Conservation (phyloP, 768 basidiomycete genomes). For the Kondoa malvinella region DNA sequence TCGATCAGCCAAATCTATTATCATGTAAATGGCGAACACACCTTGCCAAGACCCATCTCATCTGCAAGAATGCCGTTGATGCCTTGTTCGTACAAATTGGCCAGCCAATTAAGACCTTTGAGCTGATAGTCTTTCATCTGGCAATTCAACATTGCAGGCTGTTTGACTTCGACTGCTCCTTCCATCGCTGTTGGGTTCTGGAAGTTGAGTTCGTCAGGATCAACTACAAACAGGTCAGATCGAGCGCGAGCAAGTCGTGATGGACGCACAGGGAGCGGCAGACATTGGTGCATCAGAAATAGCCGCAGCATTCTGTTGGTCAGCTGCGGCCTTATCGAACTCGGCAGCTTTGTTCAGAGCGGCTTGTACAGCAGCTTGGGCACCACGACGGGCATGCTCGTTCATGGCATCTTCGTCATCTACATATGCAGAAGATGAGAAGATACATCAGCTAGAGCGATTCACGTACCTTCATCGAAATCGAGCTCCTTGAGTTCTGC, state of each 20-base stretch:
- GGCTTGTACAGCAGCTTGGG: constrained; percentile 66
- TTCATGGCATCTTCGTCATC: constrained; percentile 77
- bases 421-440: constrained; percentile 29
- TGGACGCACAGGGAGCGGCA: neutral
- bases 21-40: constrained; percentile 16
- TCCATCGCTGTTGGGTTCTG: constrained; percentile 73
- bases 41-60: constrained; percentile 80
- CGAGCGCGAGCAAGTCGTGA: neutral
- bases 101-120: constrained; percentile 95
- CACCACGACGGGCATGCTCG: constrained; percentile 68
- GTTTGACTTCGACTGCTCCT: constrained; percentile 40
- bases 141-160: constrained; percentile 91
- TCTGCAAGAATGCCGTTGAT: constrained; percentile 99
- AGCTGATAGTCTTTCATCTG: constrained; percentile 95
- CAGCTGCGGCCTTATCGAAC: constrained; percentile 68
- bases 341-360: constrained; percentile 62
- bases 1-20: constrained; percentile 14
- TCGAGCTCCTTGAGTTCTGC: constrained; percentile 53
- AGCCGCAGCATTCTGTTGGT: constrained; percentile 62
- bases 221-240: constrained; percentile 40
- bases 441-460: constrained; percentile 9
- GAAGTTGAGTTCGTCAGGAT: constrained; percentile 95
- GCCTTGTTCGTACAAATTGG: constrained; percentile 91
- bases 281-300: constrained; percentile 17
- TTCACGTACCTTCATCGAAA: constrained; percentile 68